These are phyloP conservation scores for Zalaria sp. DNA, from an alignment of 2,329 filamentous ascomycete genomes.

Conservation along the genomic window DNA sequence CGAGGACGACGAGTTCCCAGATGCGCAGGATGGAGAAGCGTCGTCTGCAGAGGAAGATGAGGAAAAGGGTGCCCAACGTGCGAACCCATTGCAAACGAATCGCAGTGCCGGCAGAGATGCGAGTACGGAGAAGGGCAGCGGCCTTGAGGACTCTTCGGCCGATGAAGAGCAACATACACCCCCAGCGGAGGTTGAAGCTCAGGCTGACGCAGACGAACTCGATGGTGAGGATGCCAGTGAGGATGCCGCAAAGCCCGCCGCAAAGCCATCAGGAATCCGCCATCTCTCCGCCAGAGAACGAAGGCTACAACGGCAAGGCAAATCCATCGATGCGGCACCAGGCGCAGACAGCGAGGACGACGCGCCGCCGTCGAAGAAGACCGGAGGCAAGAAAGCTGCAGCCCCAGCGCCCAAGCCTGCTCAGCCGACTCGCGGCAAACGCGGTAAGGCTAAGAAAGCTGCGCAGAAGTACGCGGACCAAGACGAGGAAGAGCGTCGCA, in stretches of 20 bases:
- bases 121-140: slow-evolving; percentile 11
- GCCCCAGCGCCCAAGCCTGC: slow-evolving; percentile 12
- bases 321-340: slow-evolving; percentile 2
- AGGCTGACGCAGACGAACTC: slow-evolving; percentile 12
- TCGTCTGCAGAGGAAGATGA: slow-evolving; percentile 7
- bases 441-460: slow-evolving; percentile 72
- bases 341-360: slow-evolving; percentile 5
- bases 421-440: slow-evolving; percentile 51
- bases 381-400: slow-evolving; percentile 6
- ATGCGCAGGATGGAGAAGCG: slow-evolving; percentile 14
- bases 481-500: slow-evolving; percentile 80
- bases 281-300: slow-evolving; percentile 25
- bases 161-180: slow-evolving; percentile 19
- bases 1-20: slow-evolving; percentile 26
- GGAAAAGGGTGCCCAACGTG: slow-evolving; percentile 2
- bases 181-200: slow-evolving; percentile 3
- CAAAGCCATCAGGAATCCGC: slow-evolving; percentile 12
- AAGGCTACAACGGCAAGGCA: slow-evolving; percentile 21
- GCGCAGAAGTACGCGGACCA: slow-evolving; percentile 84
- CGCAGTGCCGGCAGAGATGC: slow-evolving; percentile 13
- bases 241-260: slow-evolving; percentile 7
- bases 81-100: slow-evolving; percentile 7
- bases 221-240: slow-evolving; percentile 20
- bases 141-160: slow-evolving; percentile 10
- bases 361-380: slow-evolving; percentile 7